phyloP scores from a whole-genome alignment of 345 rosid genomes.

The Aquilaria sinensis region DNA sequence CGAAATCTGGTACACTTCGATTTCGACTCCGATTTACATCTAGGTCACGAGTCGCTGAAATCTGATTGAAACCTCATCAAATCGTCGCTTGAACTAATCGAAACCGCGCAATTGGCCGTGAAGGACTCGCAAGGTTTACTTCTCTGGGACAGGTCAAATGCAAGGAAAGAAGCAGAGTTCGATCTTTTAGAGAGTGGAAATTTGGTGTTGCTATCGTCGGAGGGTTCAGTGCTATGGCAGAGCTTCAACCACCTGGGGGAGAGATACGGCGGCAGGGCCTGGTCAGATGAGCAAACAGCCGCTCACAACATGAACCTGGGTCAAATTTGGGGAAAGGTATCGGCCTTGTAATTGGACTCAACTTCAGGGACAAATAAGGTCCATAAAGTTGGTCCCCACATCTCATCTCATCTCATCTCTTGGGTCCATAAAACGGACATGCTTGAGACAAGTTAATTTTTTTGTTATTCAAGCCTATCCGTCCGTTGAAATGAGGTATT shows the following conservation, averaged over 20 bases:
- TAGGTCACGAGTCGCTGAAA: slow-evolving; percentile 55
- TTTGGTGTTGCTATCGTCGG: slow-evolving; percentile 29
- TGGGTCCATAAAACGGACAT: no score
- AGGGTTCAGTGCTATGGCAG: slow-evolving; percentile 34
- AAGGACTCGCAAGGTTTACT: slow-evolving; percentile 22
- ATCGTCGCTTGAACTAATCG: slow-evolving; percentile 21
- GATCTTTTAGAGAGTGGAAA: slow-evolving; percentile 40
- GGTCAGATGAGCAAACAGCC: no score
- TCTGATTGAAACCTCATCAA: slow-evolving; percentile 23
- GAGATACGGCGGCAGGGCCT: no score
- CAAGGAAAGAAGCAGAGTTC: slow-evolving; percentile 15
- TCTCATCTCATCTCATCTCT: no score
- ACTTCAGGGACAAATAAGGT: no score
- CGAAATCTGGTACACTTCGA: slow-evolving; percentile 48
- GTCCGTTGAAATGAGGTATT: no score
- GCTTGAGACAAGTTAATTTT: no score
- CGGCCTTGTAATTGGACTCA: no score
- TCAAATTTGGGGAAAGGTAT: no score
- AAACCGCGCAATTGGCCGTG: slow-evolving; percentile 28
- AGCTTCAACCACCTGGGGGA: slow-evolving; percentile 41
- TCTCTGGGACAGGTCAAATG: slow-evolving; percentile 38
- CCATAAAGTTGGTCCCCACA: no score
- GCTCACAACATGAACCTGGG: no score
- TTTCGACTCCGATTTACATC: slow-evolving; percentile 35
- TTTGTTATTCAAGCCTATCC: no score